Base-by-base conservation (phyloP, 1,284 basidiomycete genomes). In the Takashimella tepidaria region DNA sequence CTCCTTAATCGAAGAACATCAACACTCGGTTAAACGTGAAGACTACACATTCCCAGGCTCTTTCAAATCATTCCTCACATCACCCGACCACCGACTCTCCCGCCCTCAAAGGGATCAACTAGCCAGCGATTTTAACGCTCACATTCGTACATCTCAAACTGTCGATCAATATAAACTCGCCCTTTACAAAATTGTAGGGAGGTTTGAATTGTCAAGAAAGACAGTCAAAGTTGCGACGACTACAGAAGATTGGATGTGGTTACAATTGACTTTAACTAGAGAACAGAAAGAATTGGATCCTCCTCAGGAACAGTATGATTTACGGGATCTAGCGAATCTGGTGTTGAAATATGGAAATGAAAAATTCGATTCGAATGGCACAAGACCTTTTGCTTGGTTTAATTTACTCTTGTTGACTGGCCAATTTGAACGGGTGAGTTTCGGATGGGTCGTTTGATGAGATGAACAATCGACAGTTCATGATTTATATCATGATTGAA, bases 211-310 rank as follows among this genome's bases (percentile, higher is more conserved):
- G 1, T 77, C 83, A 5, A 81, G 90, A 51, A 83, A 91, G 56
- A 88, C 85, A 62, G 86, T 93, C 1, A 83, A 87, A 47, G 89
- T 98, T 4, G 96, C 92, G 1, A 82, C 83, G 16, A 95, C 90
- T 5, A 95, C 91, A 3, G 95, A 98, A 70, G 95, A 98, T 74
- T 99, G 96, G 95, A 80, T 98, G 37, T 99, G 95, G 95, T 84
- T 96, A 78, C 95, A 99, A 78, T 82, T 98, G 19, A 82, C 84
- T 16, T 87, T 98, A 26, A 76, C 80, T 12, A 67, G 78, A 44
- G 81, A 83, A 61, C 67, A 67, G 48, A 86, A 87, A 60, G 88
- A 88, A 61, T 85, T 86, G 37, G 84, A 85, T 56, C 83, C 69
- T 4, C 70, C 72, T 12, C 66, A 70, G 45, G 79, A 81, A 51